phyloP scores from a whole-genome alignment of 352 stramenopile genomes.

The Pilasporangium apinafurcum region DNA sequence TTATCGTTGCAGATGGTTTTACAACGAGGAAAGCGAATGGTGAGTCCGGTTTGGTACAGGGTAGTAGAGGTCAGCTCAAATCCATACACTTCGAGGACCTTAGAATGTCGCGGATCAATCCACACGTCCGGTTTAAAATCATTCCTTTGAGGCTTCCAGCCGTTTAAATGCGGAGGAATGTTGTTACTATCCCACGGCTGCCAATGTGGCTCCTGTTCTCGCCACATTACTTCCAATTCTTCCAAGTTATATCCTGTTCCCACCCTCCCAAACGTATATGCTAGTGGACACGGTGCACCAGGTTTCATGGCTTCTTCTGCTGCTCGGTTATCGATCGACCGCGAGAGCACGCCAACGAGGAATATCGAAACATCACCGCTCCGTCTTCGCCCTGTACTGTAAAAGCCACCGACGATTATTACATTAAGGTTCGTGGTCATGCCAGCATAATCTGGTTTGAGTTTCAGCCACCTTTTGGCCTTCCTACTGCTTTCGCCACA shows the following conservation, averaged over 20 bases:
- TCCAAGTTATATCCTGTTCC: conserved; percentile 81
- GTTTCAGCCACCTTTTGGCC: conserved; percentile 81
- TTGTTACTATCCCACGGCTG: conserved; percentile 62
- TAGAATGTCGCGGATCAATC: conserved; percentile 77
- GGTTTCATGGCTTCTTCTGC: conserved; percentile 40
- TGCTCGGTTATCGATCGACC: conserved; percentile 44
- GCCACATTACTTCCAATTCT: conserved; percentile 65
- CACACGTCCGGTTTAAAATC: conserved; percentile 75
- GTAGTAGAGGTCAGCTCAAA: conserved; percentile 82
- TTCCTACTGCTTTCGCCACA: conserved; percentile 75
- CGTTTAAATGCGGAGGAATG: conserved; percentile 64
- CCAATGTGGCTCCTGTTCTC: conserved; percentile 78
- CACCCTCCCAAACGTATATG: conserved; percentile 80
- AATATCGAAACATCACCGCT: conserved; percentile 83
- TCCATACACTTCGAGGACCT: conserved; percentile 80
- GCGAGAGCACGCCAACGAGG: conserved; percentile 59
- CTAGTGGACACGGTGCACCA: conserved; percentile 34
- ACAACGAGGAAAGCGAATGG: conserved; percentile 72
- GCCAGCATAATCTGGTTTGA: conserved; percentile 83
- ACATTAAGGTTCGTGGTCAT: conserved; percentile 81
- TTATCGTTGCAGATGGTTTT: conserved; percentile 83
- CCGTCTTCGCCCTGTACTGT: conserved; percentile 63
- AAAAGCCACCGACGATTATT: conserved; percentile 78
- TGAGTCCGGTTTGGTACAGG: conserved; percentile 75
- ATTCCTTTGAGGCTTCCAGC: conserved; percentile 70